A percentile compares a stretch with the other conserved stretches of the same genome.
Evolutionary conservation across 179 eudicot genomes (phyloP).

Genomic region (Silene coronaria): DNA sequence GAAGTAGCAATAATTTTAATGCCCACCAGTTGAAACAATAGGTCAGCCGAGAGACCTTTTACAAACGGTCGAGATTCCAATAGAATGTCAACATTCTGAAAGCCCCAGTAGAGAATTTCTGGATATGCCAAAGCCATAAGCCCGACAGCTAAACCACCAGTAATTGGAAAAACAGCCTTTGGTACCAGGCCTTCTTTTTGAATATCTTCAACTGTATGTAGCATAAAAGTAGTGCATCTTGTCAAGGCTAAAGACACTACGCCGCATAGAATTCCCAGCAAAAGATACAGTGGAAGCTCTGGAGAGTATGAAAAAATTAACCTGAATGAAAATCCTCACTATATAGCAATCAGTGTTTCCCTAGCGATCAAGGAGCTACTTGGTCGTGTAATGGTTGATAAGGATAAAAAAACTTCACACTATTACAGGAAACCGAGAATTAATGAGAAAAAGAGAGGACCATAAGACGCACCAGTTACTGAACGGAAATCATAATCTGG

Average conservation of each 20-base stretch:
- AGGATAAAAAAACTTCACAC: background rate
- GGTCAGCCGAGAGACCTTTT: constrained; percentile 65
- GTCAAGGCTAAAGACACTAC: constrained; percentile 75
- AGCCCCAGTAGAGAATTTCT: constrained; percentile 97
- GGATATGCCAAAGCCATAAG: constrained; percentile 85
- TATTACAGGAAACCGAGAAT: background rate
- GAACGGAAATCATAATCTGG: constrained; percentile 93
- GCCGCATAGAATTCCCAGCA: constrained; percentile 88
- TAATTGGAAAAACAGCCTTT: constrained; percentile 52
- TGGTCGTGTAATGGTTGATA: background rate
- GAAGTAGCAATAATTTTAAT: constrained; percentile 80
- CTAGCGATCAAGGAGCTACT: background rate
- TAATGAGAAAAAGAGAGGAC: background rate
- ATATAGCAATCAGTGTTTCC: background rate
- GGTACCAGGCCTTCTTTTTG: constrained; percentile 48
- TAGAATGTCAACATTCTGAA: constrained; percentile 81
- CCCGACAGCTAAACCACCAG: constrained; percentile 80
- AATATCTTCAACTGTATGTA: constrained; percentile 39
- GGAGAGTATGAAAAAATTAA: constrained; percentile 27
- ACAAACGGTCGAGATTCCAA: constrained; percentile 79
- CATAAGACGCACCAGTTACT: constrained; percentile 60
- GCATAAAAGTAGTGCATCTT: constrained; percentile 70
- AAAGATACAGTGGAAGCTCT: constrained; percentile 95
- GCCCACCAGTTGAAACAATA: constrained; percentile 73
- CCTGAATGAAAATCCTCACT: constrained; percentile 20